These are phyloP conservation scores for Phialophora macrospora DNA, from an alignment of 2,329 filamentous ascomycete genomes.

Conservation along the genomic window DNA sequence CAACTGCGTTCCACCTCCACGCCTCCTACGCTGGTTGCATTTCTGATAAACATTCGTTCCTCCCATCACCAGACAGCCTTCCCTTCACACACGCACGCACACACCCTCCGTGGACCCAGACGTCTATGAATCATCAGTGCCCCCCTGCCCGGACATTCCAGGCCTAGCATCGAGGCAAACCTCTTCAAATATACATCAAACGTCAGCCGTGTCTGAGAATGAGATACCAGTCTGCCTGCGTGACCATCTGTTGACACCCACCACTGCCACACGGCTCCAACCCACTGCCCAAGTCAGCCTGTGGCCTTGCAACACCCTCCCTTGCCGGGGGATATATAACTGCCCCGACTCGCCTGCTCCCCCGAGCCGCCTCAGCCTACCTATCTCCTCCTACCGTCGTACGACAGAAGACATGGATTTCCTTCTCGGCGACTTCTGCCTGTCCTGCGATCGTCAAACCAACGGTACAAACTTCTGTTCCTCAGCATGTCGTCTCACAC, in stretches of 20 bases:
- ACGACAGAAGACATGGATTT: slow-evolving; percentile 58
- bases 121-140: slow-evolving; percentile 13
- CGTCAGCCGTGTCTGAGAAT: slow-evolving; percentile 29
- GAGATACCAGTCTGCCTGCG: slow-evolving; percentile 30
- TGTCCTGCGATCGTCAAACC: slow-evolving; percentile 89
- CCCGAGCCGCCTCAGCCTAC: slow-evolving; percentile 13
- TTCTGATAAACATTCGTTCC: slow-evolving; percentile 18
- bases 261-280: slow-evolving; percentile 27
- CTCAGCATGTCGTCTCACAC: slow-evolving; percentile 84
- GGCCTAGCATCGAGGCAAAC: slow-evolving; percentile 5
- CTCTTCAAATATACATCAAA: slow-evolving; percentile 17
- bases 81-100: slow-evolving; percentile 5
- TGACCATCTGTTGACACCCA: slow-evolving; percentile 30
- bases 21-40: slow-evolving; percentile 14
- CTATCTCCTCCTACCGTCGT: slow-evolving; percentile 19
- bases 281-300: slow-evolving; percentile 13
- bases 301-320: slow-evolving; percentile 21
- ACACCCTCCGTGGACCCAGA: background rate
- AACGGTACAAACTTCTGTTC: slow-evolving; percentile 86
- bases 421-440: slow-evolving; percentile 81
- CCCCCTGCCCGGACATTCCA: background rate
- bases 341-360: slow-evolving; percentile 12
- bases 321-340: slow-evolving; percentile 22
- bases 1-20: slow-evolving; percentile 6
- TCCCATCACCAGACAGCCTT: slow-evolving; percentile 19